These are phyloP conservation scores for Chrysoporthe deuterocubensis DNA, from an alignment of 2,329 filamentous ascomycete genomes.

Conservation along the genomic window DNA sequence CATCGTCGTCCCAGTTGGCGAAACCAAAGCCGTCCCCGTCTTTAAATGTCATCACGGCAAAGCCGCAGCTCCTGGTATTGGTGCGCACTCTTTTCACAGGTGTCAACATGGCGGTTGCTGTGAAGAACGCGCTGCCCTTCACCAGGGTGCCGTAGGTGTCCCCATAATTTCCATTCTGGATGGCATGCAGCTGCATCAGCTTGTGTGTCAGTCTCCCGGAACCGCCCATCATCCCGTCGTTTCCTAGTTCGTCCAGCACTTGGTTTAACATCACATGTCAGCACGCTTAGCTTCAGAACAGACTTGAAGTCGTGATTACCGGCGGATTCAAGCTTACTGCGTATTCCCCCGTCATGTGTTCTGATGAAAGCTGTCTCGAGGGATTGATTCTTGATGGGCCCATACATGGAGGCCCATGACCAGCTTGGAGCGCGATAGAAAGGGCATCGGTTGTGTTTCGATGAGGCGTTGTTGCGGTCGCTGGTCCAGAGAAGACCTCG, in stretches of 20 bases:
- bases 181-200: not conserved
- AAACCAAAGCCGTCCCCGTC: not conserved
- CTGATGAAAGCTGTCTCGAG: slow-evolving; percentile 5
- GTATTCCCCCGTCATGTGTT: not conserved
- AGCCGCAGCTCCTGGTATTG: not conserved
- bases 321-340: not conserved
- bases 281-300: too few species aligned
- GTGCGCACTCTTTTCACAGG: not conserved
- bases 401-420: slow-evolving; percentile 5
- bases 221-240: slow-evolving; percentile 2
- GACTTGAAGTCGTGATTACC: not conserved
- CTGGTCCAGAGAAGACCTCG: slow-evolving; percentile 1
- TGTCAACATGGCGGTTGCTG: slow-evolving; percentile 1
- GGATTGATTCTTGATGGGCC: not conserved
- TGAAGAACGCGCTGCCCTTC: not conserved
- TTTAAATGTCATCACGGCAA: not conserved
- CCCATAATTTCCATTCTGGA: not conserved
- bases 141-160: not conserved
- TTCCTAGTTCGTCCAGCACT: slow-evolving; percentile 6
- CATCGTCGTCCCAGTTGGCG: slow-evolving; percentile 7
- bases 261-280: not conserved
- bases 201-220: slow-evolving; percentile 1
- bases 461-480: not conserved
- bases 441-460: not conserved
- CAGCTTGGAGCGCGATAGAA: slow-evolving; percentile 8